Percentiles rank a stretch among this genome's conserved stretches.
These are phyloP conservation scores for Exophiala mesophila DNA, from an alignment of 2,329 filamentous ascomycete species.

Conservation along the genomic window DNA sequence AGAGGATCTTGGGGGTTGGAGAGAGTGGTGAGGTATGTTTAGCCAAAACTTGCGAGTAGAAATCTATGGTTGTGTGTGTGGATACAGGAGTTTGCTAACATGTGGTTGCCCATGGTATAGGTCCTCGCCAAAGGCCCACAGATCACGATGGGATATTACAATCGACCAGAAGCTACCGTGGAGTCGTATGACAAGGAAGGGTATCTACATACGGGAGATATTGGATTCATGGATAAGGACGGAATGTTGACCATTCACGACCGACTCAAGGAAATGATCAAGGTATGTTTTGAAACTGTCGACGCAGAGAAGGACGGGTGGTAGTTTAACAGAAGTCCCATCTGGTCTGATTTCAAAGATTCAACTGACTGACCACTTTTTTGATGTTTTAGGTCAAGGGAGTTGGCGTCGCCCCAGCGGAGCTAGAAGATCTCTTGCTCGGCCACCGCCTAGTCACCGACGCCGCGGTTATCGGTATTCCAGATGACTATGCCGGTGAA, in stretches of 20 bases:
- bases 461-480: constrained; percentile 51
- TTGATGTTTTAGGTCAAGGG: constrained; percentile 57
- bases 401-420: constrained; percentile 57
- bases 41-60: no score
- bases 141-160: constrained; percentile 59
- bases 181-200: constrained; percentile 60
- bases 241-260: constrained; percentile 46
- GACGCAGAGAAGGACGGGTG: no score
- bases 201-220: constrained; percentile 59
- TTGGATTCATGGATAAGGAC: constrained; percentile 52
- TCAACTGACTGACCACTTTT: no score
- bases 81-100: no score
- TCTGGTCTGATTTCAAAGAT: no score
- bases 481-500: constrained; percentile 54
- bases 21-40: constrained; percentile 5
- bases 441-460: constrained; percentile 55
- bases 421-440: constrained; percentile 59
- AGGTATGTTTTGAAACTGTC: constrained; percentile 46
- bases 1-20: constrained; percentile 1
- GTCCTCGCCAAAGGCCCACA: constrained; percentile 10
- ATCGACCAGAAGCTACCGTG: constrained; percentile 63
- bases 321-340: no score
- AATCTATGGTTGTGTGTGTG: no score
- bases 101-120: constrained; percentile 1
- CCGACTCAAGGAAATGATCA: constrained; percentile 23